phyloP scores from a whole-genome alignment of 1,284 basidiomycete genomes.

The Melampsora larici-populina region DNA sequence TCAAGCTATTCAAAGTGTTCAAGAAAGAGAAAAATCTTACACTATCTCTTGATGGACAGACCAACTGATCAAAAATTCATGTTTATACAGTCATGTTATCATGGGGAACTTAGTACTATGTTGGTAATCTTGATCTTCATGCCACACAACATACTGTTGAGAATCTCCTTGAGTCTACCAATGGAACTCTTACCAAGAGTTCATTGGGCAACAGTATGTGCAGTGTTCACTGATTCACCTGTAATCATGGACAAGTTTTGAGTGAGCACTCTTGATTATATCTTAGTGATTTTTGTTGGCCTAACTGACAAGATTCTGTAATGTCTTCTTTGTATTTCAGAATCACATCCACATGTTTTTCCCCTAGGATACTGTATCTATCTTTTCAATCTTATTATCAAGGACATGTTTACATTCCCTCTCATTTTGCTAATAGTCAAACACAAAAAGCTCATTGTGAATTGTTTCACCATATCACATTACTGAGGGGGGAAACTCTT shows the following conservation, averaged over 20 bases:
- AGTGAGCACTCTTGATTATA: too few species aligned
- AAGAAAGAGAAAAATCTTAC: neutral
- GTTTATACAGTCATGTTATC: neutral
- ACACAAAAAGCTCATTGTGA: neutral
- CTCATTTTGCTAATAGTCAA: neutral
- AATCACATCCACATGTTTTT: neutral
- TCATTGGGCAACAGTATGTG: neutral
- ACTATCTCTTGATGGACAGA: too few species aligned
- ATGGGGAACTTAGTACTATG: neutral
- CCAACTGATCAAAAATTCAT: neutral
- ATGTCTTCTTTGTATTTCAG: neutral
- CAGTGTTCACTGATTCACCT: neutral
- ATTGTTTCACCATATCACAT: neutral
- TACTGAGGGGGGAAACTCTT: neutral
- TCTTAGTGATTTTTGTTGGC: neutral
- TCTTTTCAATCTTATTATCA: neutral
- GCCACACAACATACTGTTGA: neutral
- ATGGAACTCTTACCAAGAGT: conserved; percentile 7
- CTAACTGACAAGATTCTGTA: neutral
- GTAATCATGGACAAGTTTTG: too few species aligned
- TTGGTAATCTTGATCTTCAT: neutral
- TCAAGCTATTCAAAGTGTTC: neutral
- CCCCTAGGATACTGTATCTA: neutral
- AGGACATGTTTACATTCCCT: neutral
- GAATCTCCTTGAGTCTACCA: neutral